Evolutionary conservation across 495 filamentous ascomycete species (phyloP), one percentile per base, ranked within the genome.

Genomic region (Xylaria grammica): DNA sequence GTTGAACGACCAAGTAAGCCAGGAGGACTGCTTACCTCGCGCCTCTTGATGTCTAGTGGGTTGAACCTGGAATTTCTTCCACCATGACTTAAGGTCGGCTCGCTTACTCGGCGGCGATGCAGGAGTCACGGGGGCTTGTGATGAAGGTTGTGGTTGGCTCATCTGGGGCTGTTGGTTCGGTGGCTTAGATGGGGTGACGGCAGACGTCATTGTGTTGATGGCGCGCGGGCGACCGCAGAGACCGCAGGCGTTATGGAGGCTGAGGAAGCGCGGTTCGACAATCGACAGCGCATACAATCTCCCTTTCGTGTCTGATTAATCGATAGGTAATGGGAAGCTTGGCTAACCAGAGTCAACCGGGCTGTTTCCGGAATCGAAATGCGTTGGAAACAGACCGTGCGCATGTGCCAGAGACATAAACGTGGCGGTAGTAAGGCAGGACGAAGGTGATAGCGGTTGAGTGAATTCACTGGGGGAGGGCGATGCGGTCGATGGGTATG

Each of bases 11-110:
- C 26, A 53, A 62, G 48, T 44, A 57, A 55, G 27, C 42, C 55
- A 54, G 65, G 62, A 69, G 48, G 66, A 55, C 22, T 59, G 58
- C 64, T 77, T 87, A 94, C 90, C 90, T 83, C 92, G 90, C 60
- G 86, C 78, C 62, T 94, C 91, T 67, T 93, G 90, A 72, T 89
- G 88, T 72, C 89, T 89, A 15, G 84, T 79, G 22, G 62, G 44
- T 51, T 87, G 87, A 34, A 87, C 83, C 77, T 91, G 92, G 79
- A 97, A 97, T 53, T 86, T 85, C 77, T 89, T 93, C 93, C 93
- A 97, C 93, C 93, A 97, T 29, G 89, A 92, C 69, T 91, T 88
- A 60, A 96, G 80, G 70, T 96, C 91, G 10, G 52, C 20, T 71
- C 90, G 85, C 77, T 87, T 93, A 56, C 86, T 89, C 36, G 92